Evolutionary conservation across 768 basidiomycete species (phyloP).

Genomic region (Russula sp.): DNA sequence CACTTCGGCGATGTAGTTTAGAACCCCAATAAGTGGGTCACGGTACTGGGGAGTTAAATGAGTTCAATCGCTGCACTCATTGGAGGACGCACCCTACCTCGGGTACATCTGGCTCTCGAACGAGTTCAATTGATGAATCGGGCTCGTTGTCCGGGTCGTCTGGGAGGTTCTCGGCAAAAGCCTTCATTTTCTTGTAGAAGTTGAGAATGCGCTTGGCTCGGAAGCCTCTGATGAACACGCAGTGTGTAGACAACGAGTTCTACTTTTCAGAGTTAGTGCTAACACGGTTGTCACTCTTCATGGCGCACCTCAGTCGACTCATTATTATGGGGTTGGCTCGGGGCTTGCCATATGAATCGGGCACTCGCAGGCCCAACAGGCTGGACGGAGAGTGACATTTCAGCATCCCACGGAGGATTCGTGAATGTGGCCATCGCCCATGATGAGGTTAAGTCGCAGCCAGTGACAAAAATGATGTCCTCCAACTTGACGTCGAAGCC

Average conservation of each 20-base stretch:
- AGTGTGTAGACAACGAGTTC: slow-evolving; percentile 11
- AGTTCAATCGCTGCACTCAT: background rate
- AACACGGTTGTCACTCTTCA: background rate
- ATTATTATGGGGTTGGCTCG: slow-evolving; percentile 17
- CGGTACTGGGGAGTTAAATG: slow-evolving; percentile 12
- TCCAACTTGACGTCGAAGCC: slow-evolving; percentile 19
- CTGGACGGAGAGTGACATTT: slow-evolving; percentile 7
- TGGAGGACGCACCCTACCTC: slow-evolving; percentile 6
- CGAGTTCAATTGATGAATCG: slow-evolving; percentile 16
- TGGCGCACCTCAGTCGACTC: background rate
- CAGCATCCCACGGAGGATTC: slow-evolving; percentile 11
- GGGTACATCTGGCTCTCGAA: slow-evolving; percentile 18
- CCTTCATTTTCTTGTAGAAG: slow-evolving; percentile 19
- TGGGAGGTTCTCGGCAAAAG: slow-evolving; percentile 12
- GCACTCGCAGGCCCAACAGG: background rate
- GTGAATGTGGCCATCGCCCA: slow-evolving; percentile 30
- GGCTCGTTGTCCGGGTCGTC: slow-evolving; percentile 18
- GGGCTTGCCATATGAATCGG: slow-evolving; percentile 10
- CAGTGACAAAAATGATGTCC: slow-evolving; percentile 29
- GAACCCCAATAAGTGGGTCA: slow-evolving; percentile 23
- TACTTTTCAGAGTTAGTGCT: background rate
- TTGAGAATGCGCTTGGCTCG: slow-evolving; percentile 22
- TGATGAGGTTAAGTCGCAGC: slow-evolving; percentile 26
- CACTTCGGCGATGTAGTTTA: slow-evolving; percentile 23
- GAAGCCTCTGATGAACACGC: slow-evolving; percentile 28